Conservation (phyloP, 2,329 filamentous ascomycete species). For the Hymenotorrendiella dingleyae region DNA sequence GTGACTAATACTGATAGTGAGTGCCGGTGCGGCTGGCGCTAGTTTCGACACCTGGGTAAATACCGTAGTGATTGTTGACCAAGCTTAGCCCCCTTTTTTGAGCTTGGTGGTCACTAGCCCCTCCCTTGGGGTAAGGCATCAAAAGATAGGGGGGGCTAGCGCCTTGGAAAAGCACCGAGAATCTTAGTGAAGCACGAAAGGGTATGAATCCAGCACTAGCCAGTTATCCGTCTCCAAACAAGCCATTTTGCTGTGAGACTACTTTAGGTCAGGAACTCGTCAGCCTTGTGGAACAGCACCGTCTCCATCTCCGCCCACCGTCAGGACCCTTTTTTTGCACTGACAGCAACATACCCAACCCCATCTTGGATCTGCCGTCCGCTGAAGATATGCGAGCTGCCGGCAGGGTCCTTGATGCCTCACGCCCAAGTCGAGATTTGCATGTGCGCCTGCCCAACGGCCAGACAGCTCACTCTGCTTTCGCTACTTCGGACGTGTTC, state of each 20-base stretch:
- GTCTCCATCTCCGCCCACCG: too few relatives aligned
- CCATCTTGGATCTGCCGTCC: slow-evolving; percentile 1
- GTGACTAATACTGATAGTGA: neutral
- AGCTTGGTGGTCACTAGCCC: too few relatives aligned
- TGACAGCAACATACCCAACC: slow-evolving; percentile 3
- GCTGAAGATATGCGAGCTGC: neutral
- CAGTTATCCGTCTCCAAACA: too few relatives aligned
- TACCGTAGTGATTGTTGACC: too few relatives aligned
- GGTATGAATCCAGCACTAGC: too few relatives aligned
- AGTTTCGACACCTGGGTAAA: neutral
- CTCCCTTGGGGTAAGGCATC: too few relatives aligned
- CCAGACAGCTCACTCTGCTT: slow-evolving; percentile 7
- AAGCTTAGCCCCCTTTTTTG: too few relatives aligned
- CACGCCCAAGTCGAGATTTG: slow-evolving; percentile 3
- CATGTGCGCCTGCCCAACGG: slow-evolving; percentile 5
- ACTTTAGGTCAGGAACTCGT: slow-evolving; percentile 2
- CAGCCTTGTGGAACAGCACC: slow-evolving; percentile 3
- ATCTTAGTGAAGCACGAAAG: too few relatives aligned
- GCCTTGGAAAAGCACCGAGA: too few relatives aligned
- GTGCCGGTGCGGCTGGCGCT: slow-evolving; percentile 4
- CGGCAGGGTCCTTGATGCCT: neutral
- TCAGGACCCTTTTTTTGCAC: neutral
- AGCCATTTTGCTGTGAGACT: too few relatives aligned
- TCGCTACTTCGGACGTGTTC: slow-evolving; percentile 1
- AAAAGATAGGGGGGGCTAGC: too few relatives aligned